phyloP scores from a whole-genome alignment of 2,329 filamentous ascomycete species.

The Fusarium haematococcum region DNA sequence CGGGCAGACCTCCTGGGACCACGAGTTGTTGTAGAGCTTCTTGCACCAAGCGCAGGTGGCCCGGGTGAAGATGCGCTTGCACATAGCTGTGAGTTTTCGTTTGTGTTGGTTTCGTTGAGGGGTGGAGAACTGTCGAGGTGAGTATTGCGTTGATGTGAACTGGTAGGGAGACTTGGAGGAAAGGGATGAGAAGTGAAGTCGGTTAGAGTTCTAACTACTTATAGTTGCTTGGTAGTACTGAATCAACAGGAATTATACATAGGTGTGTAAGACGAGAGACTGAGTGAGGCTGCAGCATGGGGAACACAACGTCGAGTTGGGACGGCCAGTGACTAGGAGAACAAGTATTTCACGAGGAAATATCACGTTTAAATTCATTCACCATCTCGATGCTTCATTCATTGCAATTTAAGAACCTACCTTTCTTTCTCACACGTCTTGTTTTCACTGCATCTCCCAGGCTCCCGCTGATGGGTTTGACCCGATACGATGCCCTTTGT shows the following conservation, averaged over 20 bases:
- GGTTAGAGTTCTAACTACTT: background rate
- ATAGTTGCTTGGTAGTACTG: background rate
- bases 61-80: background rate
- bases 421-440: background rate
- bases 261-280: background rate
- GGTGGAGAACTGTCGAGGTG: background rate
- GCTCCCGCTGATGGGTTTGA: background rate
- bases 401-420: background rate
- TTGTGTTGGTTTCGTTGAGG: background rate
- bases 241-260: background rate
- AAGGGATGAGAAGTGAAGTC: background rate
- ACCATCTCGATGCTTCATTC: background rate
- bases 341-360: background rate
- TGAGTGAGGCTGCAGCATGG: background rate
- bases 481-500: background rate
- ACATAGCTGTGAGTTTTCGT: background rate
- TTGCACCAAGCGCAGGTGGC: background rate
- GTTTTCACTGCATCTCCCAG: background rate
- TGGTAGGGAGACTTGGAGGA: background rate
- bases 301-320: background rate
- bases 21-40: background rate
- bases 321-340: background rate
- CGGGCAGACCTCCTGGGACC: background rate
- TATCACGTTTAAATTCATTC: background rate
- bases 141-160: background rate